phyloP scores from a whole-genome alignment of 1,139 yeast genomes.

The Debaryomyces subglobosus region DNA sequence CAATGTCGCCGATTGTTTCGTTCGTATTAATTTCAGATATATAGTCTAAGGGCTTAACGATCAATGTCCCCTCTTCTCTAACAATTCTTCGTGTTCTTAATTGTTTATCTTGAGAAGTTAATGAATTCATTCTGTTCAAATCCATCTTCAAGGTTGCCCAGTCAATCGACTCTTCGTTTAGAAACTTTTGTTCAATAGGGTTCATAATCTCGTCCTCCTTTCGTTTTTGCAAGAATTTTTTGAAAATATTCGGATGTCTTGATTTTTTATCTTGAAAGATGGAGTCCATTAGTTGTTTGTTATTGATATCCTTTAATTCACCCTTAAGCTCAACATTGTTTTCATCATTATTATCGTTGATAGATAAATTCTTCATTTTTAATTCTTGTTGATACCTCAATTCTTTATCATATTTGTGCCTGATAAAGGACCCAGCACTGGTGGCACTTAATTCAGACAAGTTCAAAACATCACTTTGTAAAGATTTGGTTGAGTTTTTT shows the following conservation, averaged over 20 bases:
- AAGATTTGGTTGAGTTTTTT: constrained; percentile 44
- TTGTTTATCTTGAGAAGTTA: constrained; percentile 70
- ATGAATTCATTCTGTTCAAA: constrained; percentile 74
- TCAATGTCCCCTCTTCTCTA: constrained; percentile 64
- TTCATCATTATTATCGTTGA: constrained; percentile 21
- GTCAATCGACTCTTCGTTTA: constrained; percentile 36
- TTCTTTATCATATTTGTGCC: constrained; percentile 63
- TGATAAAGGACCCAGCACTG: constrained; percentile 81
- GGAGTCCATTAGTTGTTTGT: constrained; percentile 39
- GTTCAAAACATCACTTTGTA: constrained; percentile 53
- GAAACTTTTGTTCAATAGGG: constrained; percentile 39
- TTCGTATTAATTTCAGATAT: constrained; percentile 54
- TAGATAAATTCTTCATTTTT: constrained; percentile 23
- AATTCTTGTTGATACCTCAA: constrained; percentile 26
- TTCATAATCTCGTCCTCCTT: constrained; percentile 32
- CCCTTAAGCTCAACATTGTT: constrained; percentile 20
- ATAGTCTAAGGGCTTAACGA: constrained; percentile 70
- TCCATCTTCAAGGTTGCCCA: constrained; percentile 53
- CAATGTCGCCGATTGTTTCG: constrained; percentile 36
- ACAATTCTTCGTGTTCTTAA: constrained; percentile 68
- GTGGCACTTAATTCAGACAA: constrained; percentile 80
- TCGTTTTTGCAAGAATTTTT: constrained; percentile 49
- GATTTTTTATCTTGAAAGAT: constrained; percentile 51
- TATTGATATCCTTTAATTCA: constrained; percentile 26
- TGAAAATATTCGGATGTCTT: constrained; percentile 55